Base-by-base conservation (phyloP, 2,329 filamentous ascomycete genomes). In the Monilinia aucupariae region DNA sequence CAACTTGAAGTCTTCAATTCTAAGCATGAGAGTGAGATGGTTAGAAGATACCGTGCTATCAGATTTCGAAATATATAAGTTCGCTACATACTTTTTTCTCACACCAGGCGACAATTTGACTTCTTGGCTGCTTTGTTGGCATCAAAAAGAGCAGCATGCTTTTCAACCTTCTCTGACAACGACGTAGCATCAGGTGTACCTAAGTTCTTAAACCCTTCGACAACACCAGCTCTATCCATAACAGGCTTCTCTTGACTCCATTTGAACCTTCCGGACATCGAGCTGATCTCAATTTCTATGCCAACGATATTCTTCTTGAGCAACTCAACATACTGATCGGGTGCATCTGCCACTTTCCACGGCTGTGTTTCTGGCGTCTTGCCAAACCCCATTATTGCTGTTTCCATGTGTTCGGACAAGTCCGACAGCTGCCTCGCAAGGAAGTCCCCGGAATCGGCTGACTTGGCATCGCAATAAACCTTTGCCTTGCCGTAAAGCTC, bases 201-300 rank as follows among this genome's bases (percentile, higher is more conserved):
- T 62, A 83, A 54, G 8, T 63, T 69, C 43, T 75, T 73, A 65
- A 89, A 87, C 0, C 86, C 85, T 4, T 80, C 69, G 9, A 85
- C 74, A 0, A 88, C 80, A 0, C 86, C 85, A 27, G 81, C 73
- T 0, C 79, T 71, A 69, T 88, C 85, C 0, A 78, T 83, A 2
- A 71, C 69, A 0, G 71, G 63, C 77, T 80, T 77, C 69, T 87
- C 85, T 74, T 88, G 85, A 66, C 82, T 86, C 85, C 87, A 86
- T 76, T 88, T 88, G 67, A 82, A 85, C 75, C 86, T 87, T 15
- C 85, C 85, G 55, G 81, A 80, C 41, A 88, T 71, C 6, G 78
- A 71, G 0, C 79, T 77, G 62, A 88, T 79, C 49, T 75, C 72
- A 49, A 88, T 82, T 70, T 87, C 82, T 17, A 88, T 78, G 0